Base-by-base conservation (phyloP, 495 filamentous ascomycete genomes). In the Aspergillus avenaceus region DNA sequence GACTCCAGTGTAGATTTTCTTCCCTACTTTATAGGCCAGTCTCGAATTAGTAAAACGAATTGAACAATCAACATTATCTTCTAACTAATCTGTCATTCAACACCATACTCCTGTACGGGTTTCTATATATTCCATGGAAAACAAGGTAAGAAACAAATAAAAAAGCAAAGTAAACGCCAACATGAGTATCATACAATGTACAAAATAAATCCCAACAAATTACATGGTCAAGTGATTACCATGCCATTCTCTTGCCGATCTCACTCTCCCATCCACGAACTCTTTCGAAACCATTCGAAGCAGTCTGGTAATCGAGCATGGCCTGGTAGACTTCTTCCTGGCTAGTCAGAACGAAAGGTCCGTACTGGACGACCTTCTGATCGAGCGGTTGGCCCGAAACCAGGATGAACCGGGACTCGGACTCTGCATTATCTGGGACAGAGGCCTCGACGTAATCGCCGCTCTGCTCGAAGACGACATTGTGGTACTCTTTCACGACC, bases 361-460 rank as follows among this genome's bases (percentile, higher is more conserved):
- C 92, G 64, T 98, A 96, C 78, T 98, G 92, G 22, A 97, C 88
- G 18, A 98, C 85, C 45, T 87, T 84, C 68, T 98, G 92, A 62
- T 97, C 85, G 12, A 97, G 76, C 13, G 91, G 88, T 59, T 89
- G 80, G 2, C 92, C 92, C 0, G 91, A 88, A 28, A 96, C 76
- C 31, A 97, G 72, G 4, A 97, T 78, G 60, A 96, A 88, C 26
- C 84, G 75, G 1, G 78, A 75, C 43, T 81, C 78, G 50, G 79
- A 73, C 53, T 84, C 82, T 4, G 86, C 89, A 50, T 74, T 80
- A 28, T 80, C 82, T 13, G 81, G 80, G 19, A 95, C 88, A 19
- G 78, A 77, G 2, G 82, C 84, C 45, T 83, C 70, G 0, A 96
- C 76, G 6, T 77, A 78, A 51, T 96, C 87, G 22, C 93, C 91